Evolutionary conservation across 176 grass and related monocot species (phyloP), one percentile per base, ranked within the genome.

Genomic region (Chrysopogon serrulatus): DNA sequence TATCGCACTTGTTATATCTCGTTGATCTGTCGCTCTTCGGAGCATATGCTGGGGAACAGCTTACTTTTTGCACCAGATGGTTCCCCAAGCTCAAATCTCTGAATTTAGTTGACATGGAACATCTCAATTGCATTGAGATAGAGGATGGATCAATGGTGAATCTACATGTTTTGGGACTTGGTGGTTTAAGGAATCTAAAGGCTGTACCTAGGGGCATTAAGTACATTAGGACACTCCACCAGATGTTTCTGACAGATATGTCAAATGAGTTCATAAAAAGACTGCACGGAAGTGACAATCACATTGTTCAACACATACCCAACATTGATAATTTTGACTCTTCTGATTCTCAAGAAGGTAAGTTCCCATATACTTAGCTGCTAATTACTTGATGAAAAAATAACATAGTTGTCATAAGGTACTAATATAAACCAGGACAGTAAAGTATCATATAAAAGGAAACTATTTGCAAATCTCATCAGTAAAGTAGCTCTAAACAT

Each of bases 31-130:
- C 4, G 6, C 84, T 88, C 63, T 32, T 1, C 9, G 71, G 68
- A 15, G 39, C 74, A 27, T 91, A 88, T 40, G 42, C 15, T 56
- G 89, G 89, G 74, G 49, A 73, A 40, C 59, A 84, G 4, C 19
- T 85, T 40, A 61, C 1, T 1, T 91, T 91, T 70, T 61, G 65
- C 28, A 30, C 42, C 24, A n/a, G 76, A 73, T 91, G 89, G 89
- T 91, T 91, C 71, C 89, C 85, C 60, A 88, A 88, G 21, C 89
- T 88, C 49, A 79, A 28, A 40, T 27, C 3, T 71, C 62, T 88
- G 71, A 23, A 28, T 12, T 48, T 91, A 51, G 51, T 32, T 74
- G 69, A 88, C 74, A 79, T 88, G 89, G 51, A 84, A 42, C 62
- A 76, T 80, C 59, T 88, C 1, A 59, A 77, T 69, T 11, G n/a